These are phyloP conservation scores for Nannochloris sp. DNA, from an alignment of 139 green algal genomes.

Conservation along the genomic window DNA sequence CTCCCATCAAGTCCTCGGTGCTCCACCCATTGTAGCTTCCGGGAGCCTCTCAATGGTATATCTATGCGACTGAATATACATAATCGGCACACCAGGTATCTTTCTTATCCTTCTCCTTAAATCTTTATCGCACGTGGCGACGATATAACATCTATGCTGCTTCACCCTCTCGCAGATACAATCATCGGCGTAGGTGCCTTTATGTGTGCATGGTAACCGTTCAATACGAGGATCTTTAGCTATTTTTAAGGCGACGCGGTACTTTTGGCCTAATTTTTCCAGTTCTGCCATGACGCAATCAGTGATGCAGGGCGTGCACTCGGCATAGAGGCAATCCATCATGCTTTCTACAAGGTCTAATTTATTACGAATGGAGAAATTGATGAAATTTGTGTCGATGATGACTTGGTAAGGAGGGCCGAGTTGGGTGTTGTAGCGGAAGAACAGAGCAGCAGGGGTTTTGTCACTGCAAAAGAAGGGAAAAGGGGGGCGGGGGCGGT, in stretches of 20 bases:
- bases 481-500: neutral
- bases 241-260: conserved; percentile 94
- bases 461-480: conserved; percentile 61
- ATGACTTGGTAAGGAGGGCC: conserved; percentile 94
- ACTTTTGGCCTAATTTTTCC: conserved; percentile 98
- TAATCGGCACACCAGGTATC: conserved; percentile 30
- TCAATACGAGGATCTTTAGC: conserved; percentile 91
- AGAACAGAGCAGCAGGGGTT: conserved; percentile 86
- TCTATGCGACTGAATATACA: conserved; percentile 78
- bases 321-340: conserved; percentile 98
- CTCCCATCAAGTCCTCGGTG: conserved; percentile 47
- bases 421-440: conserved; percentile 96
- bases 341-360: conserved; percentile 90
- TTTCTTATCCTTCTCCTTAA: conserved; percentile 91
- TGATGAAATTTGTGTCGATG: conserved; percentile 99
- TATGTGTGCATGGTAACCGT: conserved; percentile 89
- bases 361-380: conserved; percentile 99
- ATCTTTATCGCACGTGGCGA: conserved; percentile 97
- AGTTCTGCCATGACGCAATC: conserved; percentile 98
- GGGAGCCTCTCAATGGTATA: conserved; percentile 96
- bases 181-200: conserved; percentile 98
- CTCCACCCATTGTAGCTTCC: conserved; percentile 94
- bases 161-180: conserved; percentile 90
- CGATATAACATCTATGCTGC: conserved; percentile 98
- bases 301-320: conserved; percentile 96